phyloP scores from a whole-genome alignment of 306 rosid species.

The Lagenaria siceraria region DNA sequence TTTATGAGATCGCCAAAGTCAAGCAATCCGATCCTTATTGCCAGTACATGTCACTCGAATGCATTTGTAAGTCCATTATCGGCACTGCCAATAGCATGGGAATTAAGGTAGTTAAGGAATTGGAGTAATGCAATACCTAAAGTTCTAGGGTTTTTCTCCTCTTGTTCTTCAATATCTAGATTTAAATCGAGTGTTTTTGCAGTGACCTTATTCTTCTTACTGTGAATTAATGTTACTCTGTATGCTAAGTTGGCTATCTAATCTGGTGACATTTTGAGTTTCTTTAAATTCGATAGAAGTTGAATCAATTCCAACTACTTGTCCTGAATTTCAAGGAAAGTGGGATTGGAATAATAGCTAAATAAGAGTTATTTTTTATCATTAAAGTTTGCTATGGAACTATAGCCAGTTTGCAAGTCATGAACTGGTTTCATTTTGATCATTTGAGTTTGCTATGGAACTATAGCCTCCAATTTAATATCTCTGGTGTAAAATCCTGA shows the following conservation, averaged over 20 bases:
- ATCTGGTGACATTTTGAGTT: background rate
- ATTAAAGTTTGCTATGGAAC: background rate
- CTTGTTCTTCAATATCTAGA: background rate
- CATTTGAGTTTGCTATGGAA: too few relatives aligned
- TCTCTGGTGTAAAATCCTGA: background rate
- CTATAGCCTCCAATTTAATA: background rate
- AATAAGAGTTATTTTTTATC: background rate
- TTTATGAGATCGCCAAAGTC: slow-evolving; percentile 70
- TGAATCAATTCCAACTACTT: background rate
- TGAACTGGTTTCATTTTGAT: background rate
- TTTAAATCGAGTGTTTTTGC: background rate
- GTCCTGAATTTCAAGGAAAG: background rate
- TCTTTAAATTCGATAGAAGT: background rate
- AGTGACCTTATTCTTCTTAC: background rate
- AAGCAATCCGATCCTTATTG: slow-evolving; percentile 71
- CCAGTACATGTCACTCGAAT: slow-evolving; percentile 60
- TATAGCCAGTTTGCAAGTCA: background rate
- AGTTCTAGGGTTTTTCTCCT: background rate
- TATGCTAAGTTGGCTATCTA: background rate
- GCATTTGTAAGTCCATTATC: slow-evolving; percentile 59
- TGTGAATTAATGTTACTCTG: background rate
- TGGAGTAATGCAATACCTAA: slow-evolving; percentile 28
- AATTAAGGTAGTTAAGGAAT: slow-evolving; percentile 56
- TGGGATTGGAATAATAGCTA: background rate
- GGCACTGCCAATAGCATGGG: slow-evolving; percentile 83